Percentiles rank a stretch among this genome's conserved stretches.
Conservation (phyloP, 2,329 filamentous ascomycete species). For the Xylaria sp. region DNA sequence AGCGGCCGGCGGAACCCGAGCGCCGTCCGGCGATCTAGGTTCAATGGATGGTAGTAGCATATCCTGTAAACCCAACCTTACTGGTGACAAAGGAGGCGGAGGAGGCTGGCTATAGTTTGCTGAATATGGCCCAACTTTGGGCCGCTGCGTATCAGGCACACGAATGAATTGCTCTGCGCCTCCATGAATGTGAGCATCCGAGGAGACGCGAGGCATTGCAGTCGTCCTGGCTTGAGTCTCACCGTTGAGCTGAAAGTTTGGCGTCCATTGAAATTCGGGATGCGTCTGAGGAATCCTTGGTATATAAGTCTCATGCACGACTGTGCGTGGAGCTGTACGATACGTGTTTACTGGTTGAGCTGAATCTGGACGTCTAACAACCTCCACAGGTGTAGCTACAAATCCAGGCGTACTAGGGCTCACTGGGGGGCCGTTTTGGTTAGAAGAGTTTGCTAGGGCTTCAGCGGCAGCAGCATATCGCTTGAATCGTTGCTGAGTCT, state of each 20-base stretch:
- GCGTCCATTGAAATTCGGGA: conserved; percentile 20
- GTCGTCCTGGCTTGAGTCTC: conserved; percentile 7
- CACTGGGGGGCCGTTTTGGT: conserved; percentile 32
- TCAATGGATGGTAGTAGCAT: conserved; percentile 50
- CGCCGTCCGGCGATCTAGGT: conserved; percentile 45
- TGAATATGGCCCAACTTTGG: conserved; percentile 50
- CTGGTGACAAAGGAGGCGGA: conserved; percentile 42
- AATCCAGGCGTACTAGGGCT: conserved; percentile 37
- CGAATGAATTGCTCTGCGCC: conserved; percentile 41
- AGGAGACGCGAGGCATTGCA: conserved; percentile 24
- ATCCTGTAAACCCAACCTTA: conserved; percentile 48
- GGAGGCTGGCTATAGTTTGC: conserved; percentile 34
- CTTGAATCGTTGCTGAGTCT: conserved; percentile 49
- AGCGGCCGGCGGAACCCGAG: conserved; percentile 30
- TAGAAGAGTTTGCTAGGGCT: conserved; percentile 43
- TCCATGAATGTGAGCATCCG: conserved; percentile 31
- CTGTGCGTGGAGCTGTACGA: conserved; percentile 23
- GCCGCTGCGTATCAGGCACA: conserved; percentile 42
- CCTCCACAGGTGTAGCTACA: conserved; percentile 38
- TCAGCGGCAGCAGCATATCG: conserved; percentile 51
- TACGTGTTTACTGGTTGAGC: conserved; percentile 32
- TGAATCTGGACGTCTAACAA: conserved; percentile 40
- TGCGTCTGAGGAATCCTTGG: conserved; percentile 23
- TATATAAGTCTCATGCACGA: conserved; percentile 18
- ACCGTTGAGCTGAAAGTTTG: conserved; percentile 9